Evolutionary conservation across 139 green algal species (phyloP).

Genomic region (Chlamydomonas eustigma): DNA sequence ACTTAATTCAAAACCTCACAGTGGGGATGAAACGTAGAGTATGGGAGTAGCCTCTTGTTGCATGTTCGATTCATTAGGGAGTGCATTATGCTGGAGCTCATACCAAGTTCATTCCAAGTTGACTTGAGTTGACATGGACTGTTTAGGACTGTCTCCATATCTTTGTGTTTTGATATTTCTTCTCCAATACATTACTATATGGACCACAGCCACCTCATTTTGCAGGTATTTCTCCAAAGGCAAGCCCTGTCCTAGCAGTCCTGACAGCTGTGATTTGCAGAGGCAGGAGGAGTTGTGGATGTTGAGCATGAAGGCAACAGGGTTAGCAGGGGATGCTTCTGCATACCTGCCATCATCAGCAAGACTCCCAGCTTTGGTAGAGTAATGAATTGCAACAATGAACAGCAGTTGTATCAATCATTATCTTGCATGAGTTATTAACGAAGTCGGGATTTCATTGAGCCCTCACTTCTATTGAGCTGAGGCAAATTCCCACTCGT

Average conservation of each 20-base stretch:
- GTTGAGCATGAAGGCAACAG: background rate
- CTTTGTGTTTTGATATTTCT: background rate
- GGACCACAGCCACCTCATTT: constrained; percentile 2
- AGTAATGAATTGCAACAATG: no score
- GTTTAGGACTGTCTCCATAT: no score
- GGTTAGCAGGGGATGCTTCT: no score
- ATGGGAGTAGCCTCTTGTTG: background rate
- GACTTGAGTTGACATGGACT: no score
- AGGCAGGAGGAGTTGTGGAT: constrained; percentile 14
- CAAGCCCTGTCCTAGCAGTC: background rate
- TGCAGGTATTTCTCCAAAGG: constrained; percentile 17
- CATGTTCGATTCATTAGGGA: background rate
- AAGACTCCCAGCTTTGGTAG: no score
- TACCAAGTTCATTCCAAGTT: background rate
- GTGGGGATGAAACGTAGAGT: background rate
- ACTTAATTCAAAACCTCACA: no score
- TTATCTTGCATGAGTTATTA: no score
- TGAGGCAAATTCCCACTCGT: no score
- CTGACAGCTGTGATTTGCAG: background rate
- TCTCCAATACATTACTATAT: background rate
- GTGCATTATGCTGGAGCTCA: background rate
- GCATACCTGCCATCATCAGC: no score
- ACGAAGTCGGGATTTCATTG: no score
- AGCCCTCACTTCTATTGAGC: no score
- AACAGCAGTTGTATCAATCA: no score